A percentile compares a stretch with the other conserved stretches of the same genome.
Evolutionary conservation across 2,329 filamentous ascomycete genomes (phyloP).

Genomic region (Sarocladiaceae sp.): DNA sequence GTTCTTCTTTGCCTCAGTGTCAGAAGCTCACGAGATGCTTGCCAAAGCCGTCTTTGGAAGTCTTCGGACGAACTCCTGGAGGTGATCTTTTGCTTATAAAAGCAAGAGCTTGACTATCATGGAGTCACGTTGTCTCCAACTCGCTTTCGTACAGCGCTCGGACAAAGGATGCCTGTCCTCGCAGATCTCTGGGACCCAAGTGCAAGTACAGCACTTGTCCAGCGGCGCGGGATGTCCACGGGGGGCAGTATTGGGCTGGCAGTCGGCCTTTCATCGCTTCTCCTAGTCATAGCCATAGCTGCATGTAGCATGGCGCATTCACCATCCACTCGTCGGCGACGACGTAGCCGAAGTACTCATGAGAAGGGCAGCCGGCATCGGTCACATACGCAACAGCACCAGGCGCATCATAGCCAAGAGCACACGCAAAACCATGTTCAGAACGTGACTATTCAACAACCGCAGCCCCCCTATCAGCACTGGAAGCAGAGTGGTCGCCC

Average conservation of each 20-base stretch:
- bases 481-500: not conserved
- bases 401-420: not conserved
- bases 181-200: too few relatives aligned
- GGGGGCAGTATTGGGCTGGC: constrained; percentile 2
- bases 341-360: not conserved
- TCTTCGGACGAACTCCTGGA: too few relatives aligned
- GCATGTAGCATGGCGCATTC: not conserved
- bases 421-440: constrained; percentile 4
- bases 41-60: too few relatives aligned
- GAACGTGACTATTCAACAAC: constrained; percentile 1
- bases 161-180: too few relatives aligned
- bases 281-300: not conserved
- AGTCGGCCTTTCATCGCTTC: not conserved
- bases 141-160: too few relatives aligned
- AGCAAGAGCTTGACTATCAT: too few relatives aligned
- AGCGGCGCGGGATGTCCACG: constrained; percentile 1
- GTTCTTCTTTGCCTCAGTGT: too few relatives aligned
- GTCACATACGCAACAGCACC: constrained; percentile 5
- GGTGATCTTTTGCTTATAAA: too few relatives aligned
- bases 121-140: too few relatives aligned
- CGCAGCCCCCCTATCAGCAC: not conserved
- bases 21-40: too few relatives aligned
- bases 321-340: not conserved
- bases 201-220: not conserved
- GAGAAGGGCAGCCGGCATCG: not conserved